Evolutionary conservation across 805 yeast genomes (phyloP).

Genomic region (Metschnikowia kofuensis): DNA sequence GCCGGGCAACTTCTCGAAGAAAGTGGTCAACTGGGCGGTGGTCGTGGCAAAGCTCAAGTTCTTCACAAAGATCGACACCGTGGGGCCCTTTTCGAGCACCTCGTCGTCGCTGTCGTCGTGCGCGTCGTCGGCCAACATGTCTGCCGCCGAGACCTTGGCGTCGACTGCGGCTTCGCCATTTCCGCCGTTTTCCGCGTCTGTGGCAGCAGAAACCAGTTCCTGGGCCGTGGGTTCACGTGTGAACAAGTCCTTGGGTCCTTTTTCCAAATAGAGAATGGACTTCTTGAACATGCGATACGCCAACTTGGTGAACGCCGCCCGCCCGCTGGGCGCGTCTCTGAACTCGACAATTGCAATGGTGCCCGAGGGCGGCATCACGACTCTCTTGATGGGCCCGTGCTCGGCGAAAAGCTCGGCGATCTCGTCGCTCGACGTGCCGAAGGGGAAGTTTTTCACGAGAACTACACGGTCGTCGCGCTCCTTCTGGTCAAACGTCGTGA

Average conservation of each 20-base stretch:
- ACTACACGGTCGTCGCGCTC: constrained; percentile 80
- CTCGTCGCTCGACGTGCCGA: constrained; percentile 78
- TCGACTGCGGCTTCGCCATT: constrained; percentile 19
- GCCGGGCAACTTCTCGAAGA: constrained; percentile 73
- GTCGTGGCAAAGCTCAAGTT: constrained; percentile 87
- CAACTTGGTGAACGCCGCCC: constrained; percentile 84
- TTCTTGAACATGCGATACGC: constrained; percentile 87
- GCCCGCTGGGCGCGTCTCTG: constrained; percentile 76
- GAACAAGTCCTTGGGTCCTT: constrained; percentile 86
- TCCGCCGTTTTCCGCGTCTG: constrained; percentile 13
- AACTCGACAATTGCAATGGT: constrained; percentile 93
- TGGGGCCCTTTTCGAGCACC: constrained; percentile 55
- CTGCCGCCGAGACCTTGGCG: constrained; percentile 45
- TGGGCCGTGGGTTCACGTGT: constrained; percentile 52
- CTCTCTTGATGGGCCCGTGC: constrained; percentile 74
- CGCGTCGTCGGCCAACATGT: constrained; percentile 30
- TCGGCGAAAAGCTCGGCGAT: constrained; percentile 76
- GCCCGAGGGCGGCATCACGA: constrained; percentile 94
- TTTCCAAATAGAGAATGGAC: constrained; percentile 84
- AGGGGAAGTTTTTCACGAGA: constrained; percentile 87
- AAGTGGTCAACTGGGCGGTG: constrained; percentile 47
- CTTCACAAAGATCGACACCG: constrained; percentile 87
- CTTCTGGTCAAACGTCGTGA: constrained; percentile 60
- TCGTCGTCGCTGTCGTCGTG: constrained; percentile 32
- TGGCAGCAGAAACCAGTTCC: constrained; percentile 20